These are phyloP conservation scores for Iberis pinnata DNA, from an alignment of 345 rosid species.

Conservation along the genomic window DNA sequence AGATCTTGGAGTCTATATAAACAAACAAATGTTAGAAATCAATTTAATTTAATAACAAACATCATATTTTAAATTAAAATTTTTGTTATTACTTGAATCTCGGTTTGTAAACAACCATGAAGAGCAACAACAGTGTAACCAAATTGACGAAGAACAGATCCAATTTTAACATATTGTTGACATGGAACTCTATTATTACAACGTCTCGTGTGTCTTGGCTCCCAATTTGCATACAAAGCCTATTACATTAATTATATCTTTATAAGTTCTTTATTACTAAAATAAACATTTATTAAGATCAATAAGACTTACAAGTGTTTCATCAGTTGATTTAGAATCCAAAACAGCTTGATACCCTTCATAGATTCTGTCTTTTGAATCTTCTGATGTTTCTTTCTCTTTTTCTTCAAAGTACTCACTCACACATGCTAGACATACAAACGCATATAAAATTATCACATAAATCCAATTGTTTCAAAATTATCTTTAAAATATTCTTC, in stretches of 20 bases:
- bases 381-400: slow-evolving; percentile 30
- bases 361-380: slow-evolving; percentile 52
- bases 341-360: slow-evolving; percentile 65
- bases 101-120: slow-evolving; percentile 73
- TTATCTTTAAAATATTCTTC: no score
- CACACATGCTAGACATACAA: slow-evolving; percentile 51
- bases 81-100: slow-evolving; percentile 55
- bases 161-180: slow-evolving; percentile 69
- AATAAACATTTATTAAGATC: no score
- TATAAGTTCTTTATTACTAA: no score
- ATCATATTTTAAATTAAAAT: not conserved
- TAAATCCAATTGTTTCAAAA: no score
- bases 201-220: slow-evolving; percentile 57
- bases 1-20: slow-evolving; percentile 66
- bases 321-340: slow-evolving; percentile 74
- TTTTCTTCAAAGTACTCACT: slow-evolving; percentile 49
- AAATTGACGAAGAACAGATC: slow-evolving; percentile 76
- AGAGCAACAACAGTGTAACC: slow-evolving; percentile 72
- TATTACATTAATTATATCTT: no score
- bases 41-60: no score
- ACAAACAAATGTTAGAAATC: no score
- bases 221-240: slow-evolving; percentile 88
- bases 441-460: not conserved
- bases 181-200: slow-evolving; percentile 62
- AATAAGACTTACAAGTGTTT: slow-evolving; percentile 63